phyloP scores from a whole-genome alignment of 371 early-diverging fungal species.

The Chytridium lagenaria region DNA sequence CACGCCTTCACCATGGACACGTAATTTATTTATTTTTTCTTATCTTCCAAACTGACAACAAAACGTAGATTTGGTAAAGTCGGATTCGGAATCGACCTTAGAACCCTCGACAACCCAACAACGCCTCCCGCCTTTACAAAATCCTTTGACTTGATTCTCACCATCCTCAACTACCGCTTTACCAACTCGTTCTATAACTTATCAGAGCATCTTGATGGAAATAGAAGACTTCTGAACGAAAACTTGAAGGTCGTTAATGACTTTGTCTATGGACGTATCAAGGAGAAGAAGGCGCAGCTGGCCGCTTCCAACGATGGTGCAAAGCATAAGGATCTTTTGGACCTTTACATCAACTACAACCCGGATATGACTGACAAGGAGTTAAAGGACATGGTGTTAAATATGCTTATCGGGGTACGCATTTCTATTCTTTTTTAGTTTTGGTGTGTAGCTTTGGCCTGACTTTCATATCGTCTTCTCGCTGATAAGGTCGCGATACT shows the following conservation, averaged over 20 bases:
- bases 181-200: not conserved
- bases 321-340: not conserved
- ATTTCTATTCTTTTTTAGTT: not conserved
- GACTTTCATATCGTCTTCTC: not conserved
- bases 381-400: conserved; percentile 19
- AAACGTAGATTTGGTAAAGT: conserved; percentile 23
- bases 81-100: conserved; percentile 12
- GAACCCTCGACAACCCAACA: conserved; percentile 13
- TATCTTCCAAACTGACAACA: not conserved
- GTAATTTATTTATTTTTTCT: not conserved
- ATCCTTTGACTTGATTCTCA: not conserved
- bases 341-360: conserved; percentile 4
- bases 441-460: not conserved
- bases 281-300: not conserved
- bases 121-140: not conserved
- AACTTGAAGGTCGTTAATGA: conserved; percentile 10
- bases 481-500: not conserved
- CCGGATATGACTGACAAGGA: conserved; percentile 12
- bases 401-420: conserved; percentile 20
- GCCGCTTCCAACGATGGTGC: not conserved
- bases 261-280: not conserved
- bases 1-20: conserved; percentile 25
- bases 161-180: not conserved
- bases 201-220: not conserved
- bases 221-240: not conserved